Conservation (phyloP, 495 filamentous ascomycete genomes). For the Aspergillus taichungensis region DNA sequence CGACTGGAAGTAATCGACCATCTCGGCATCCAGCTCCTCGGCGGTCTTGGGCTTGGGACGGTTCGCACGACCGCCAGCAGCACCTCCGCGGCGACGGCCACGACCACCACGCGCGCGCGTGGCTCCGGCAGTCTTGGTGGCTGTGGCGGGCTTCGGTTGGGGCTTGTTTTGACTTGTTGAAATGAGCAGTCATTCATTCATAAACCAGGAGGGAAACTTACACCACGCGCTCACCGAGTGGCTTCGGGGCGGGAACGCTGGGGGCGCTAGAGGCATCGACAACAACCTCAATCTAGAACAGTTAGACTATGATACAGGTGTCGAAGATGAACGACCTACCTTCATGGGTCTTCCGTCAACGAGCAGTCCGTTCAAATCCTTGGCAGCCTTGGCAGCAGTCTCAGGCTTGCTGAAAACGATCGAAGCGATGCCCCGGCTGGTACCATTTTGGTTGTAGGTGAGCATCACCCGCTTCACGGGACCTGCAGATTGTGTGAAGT, state of each 20-base stretch:
- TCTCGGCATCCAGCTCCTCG: conserved; percentile 88
- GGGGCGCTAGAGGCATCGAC: conserved; percentile 66
- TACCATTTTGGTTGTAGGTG: conserved; percentile 85
- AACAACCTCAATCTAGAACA: conserved; percentile 70
- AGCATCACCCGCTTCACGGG: conserved; percentile 81
- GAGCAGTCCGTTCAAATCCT: conserved; percentile 73
- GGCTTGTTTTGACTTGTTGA: conserved; percentile 52
- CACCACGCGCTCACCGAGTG: conserved; percentile 79
- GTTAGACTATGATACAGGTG: neutral
- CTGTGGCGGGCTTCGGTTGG: conserved; percentile 77
- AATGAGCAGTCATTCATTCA: conserved; percentile 7
- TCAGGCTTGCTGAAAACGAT: conserved; percentile 69
- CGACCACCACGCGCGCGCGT: conserved; percentile 41
- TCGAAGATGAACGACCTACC: conserved; percentile 36
- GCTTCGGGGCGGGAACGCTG: conserved; percentile 55
- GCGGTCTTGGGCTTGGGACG: conserved; percentile 80
- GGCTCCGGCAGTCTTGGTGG: conserved; percentile 47
- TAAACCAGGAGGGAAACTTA: conserved; percentile 30
- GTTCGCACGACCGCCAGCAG: conserved; percentile 33
- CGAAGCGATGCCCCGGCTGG: conserved; percentile 80
- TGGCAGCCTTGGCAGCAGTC: conserved; percentile 71
- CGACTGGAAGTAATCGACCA: conserved; percentile 75
- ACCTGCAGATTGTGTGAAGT: conserved; percentile 81
- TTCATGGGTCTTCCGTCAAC: conserved; percentile 89
- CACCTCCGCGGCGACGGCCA: conserved; percentile 29